Evolutionary conservation across 225 moss, liverwort and hornwort species (phyloP).

Genomic region (Physcomitrellopsis africana): DNA sequence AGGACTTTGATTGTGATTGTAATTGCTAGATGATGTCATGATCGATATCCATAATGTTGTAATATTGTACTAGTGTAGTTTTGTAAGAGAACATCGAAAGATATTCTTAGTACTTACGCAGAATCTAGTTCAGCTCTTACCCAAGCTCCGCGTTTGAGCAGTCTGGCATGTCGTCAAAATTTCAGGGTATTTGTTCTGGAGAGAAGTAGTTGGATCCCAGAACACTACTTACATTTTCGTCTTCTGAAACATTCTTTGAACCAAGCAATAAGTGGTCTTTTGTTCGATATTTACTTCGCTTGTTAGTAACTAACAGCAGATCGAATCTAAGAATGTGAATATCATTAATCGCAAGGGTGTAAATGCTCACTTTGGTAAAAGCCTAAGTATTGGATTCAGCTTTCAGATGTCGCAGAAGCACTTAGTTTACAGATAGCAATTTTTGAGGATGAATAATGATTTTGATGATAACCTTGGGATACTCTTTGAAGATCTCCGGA

Average conservation of each 20-base stretch:
- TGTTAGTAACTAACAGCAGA: neutral
- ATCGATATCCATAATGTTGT: constrained; percentile 2
- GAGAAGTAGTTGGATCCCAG: too few species aligned
- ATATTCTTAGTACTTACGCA: neutral
- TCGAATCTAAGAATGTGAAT: neutral
- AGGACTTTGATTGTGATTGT: constrained; percentile 18
- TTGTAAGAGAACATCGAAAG: neutral
- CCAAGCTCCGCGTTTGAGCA: too few species aligned
- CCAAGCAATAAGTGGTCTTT: too few species aligned
- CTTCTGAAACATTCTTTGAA: neutral
- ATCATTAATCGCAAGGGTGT: neutral
- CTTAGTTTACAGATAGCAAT: constrained; percentile 1
- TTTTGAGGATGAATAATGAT: neutral
- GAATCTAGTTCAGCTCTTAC: neutral
- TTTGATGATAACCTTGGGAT: neutral
- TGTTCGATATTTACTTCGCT: too few species aligned
- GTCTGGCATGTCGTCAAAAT: too few species aligned
- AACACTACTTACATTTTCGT: neutral
- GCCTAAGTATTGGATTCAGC: neutral
- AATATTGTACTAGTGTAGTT: neutral
- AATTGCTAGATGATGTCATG: neutral
- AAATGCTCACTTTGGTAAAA: neutral
- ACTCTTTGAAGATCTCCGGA: too few species aligned
- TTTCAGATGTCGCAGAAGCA: constrained; percentile 15
- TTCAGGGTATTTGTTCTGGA: too few species aligned